Percentiles rank a stretch among this genome's conserved stretches.
Conservation (phyloP, 2,329 filamentous ascomycete species). For the Teratosphaeria epicoccoides region DNA sequence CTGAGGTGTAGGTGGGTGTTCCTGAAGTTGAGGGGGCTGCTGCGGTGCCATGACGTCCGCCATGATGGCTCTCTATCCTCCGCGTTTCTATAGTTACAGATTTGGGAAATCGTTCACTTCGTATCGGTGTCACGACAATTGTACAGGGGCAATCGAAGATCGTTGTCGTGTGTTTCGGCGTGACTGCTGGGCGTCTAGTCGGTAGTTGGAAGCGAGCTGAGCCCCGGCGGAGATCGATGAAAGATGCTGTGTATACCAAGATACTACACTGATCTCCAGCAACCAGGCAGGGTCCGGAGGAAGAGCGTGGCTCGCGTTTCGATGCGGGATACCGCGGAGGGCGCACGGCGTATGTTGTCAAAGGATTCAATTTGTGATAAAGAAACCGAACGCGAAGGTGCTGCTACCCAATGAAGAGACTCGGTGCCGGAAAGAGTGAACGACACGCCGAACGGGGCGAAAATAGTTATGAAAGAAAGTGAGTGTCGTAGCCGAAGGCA, state of each 20-base stretch:
- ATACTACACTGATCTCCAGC: constrained; percentile 7
- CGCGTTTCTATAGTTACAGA: constrained; percentile 7
- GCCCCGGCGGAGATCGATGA: constrained; percentile 13
- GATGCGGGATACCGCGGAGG: neutral
- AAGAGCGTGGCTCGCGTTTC: constrained; percentile 1
- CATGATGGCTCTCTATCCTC: constrained; percentile 13
- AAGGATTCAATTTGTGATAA: constrained; percentile 9
- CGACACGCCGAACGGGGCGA: constrained; percentile 14
- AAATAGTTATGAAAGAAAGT: constrained; percentile 14
- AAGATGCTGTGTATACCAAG: constrained; percentile 5
- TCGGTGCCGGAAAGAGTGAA: constrained; percentile 24
- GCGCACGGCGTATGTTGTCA: neutral
- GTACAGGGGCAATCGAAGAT: constrained; percentile 6
- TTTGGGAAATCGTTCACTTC: constrained; percentile 11
- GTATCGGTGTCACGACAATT: constrained; percentile 12
- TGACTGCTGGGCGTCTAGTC: constrained; percentile 3
- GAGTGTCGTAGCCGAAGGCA: constrained; percentile 6
- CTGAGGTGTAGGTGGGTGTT: neutral
- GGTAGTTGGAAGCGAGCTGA: constrained; percentile 13
- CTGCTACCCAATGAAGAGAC: constrained; percentile 15
- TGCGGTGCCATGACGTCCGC: constrained; percentile 26
- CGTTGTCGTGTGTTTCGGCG: constrained; percentile 10
- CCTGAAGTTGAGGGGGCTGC: constrained; percentile 8
- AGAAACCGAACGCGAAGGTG: constrained; percentile 9
- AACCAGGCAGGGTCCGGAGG: constrained; percentile 6